A percentile compares a stretch with the other conserved stretches of the same genome.
phyloP scores from a whole-genome alignment of 257 asterid genomes.

The Fraxinus anomala region DNA sequence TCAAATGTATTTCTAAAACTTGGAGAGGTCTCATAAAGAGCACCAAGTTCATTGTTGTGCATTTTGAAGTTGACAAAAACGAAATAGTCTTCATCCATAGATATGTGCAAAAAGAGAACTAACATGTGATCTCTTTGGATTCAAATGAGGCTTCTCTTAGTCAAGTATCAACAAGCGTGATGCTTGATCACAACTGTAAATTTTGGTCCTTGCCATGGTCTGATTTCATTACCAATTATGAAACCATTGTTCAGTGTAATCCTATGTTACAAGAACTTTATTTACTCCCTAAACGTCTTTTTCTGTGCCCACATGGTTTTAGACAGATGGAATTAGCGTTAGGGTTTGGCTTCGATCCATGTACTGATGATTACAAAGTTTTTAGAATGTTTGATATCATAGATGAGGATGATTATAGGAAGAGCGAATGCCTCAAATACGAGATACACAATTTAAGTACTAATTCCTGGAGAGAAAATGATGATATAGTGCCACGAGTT shows the following conservation, averaged over 20 bases:
- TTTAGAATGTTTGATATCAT: background rate
- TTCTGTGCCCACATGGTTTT: background rate
- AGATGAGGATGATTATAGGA: too few species aligned
- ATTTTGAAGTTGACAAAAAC: background rate
- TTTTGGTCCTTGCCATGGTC: background rate
- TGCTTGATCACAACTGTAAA: background rate
- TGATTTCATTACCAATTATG: background rate
- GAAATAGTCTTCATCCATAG: background rate
- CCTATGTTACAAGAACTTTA: slow-evolving; percentile 7
- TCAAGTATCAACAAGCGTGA: background rate
- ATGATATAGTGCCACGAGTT: too few species aligned
- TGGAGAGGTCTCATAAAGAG: slow-evolving; percentile 4
- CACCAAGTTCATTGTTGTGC: background rate
- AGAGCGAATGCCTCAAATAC: background rate
- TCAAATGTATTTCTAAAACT: background rate
- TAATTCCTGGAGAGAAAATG: slow-evolving; percentile 18
- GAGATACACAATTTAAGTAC: slow-evolving; percentile 11
- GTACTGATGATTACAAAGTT: slow-evolving; percentile 10
- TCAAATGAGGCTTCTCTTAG: background rate
- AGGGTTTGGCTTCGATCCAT: slow-evolving; percentile 19
- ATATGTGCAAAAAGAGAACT: background rate
- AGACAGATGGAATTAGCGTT: background rate
- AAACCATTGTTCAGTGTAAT: background rate
- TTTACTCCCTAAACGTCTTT: background rate
- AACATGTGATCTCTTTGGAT: background rate